Base-by-base conservation (phyloP, 495 filamentous ascomycete genomes). In the Hamigera avellanea region DNA sequence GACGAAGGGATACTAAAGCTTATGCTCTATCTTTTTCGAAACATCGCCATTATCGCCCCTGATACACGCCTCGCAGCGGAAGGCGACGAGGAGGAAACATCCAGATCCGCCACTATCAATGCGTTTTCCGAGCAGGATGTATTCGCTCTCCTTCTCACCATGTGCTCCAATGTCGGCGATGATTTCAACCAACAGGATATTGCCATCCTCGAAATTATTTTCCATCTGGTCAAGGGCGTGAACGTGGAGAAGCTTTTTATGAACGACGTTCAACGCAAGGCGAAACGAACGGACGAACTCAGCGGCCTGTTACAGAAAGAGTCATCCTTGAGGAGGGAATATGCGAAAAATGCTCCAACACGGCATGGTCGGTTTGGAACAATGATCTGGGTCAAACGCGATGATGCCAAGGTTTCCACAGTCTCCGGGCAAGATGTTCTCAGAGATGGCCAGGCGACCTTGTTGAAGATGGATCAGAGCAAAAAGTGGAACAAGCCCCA, bases 1-100 rank as follows among this genome's bases (percentile, higher is more conserved):
- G 91, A 99, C 45, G 85, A 94, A 53, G 88, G 84, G 18, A 89
- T 95, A 40, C 91, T 99, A 45, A 91, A 87, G 46, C 69, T 99
- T 17, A 67, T 94, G 41, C 65, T 99, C 6, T 93, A 88, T 51
- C 78, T 95, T 39, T 52, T 96, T 8, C 73, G 91, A 15, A 99
- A 99, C 48, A 67, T 95, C 19, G 76, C 80, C 14, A 76, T 88
- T 55, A 95, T 96, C 16, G 69, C 76, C 3, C 76, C 82, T 2
- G 81, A 84, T 19, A 54, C 56, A 35, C 56, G 66, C 35, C 59
- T 75, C 16, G 67, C 71, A 1, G 63, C 62, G 5, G 77, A 83
- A 44, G 81, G 77, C 2, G 83, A 93, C 41, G 87, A 94, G 56
- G 74, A 85, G 18, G 88, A 95, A 47, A 80, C 93, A 26, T 89